Evolutionary conservation across 257 asterid genomes (phyloP), one percentile per base, ranked within the genome.

Genomic region (Primulina eburnea): DNA sequence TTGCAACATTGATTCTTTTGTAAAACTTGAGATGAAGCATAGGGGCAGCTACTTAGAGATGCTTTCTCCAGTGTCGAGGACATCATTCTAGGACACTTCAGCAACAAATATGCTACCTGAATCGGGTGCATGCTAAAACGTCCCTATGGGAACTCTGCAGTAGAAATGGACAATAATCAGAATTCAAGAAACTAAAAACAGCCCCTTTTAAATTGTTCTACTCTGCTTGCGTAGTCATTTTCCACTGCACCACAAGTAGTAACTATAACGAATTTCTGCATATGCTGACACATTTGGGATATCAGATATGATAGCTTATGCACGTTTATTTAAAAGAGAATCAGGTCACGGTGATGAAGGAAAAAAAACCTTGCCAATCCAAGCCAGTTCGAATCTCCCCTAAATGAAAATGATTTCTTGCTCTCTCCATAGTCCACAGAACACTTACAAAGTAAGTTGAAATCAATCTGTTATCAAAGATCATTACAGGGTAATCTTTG

Each of bases 331-430:
- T 29, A 20, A n/a, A 38, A 61, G 17, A 38, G 65, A 16, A n/a
- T 69, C 21, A 57, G 63, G 56, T 59, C 0, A 60, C 34, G 34
- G 43, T 29, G 75, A 37, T 37, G 21, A 61, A 30, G 12, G 17
- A 29, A 7, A 30, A 21, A 33, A 47, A 69, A 92, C 98, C 97
- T 93, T 93, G 80, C 89, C 82, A 78, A 93, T 57, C 99, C 97
- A 53, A 93, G 99, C 97, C 99, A 93, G 81, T 93, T 90, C 34
- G 99, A 90, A 82, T 93, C 97, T 59, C 99, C 99, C 80, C 96
- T 80, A 73, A 87, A 90, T 0, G 97, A 89, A 78, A 90, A 89
- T 4, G 80, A 81, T 73, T 83, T 93, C 74, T 77, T 72, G 76
- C 85, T 65, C 88, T 71, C 67, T 79, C 99, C 99, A 93, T 38